Percentiles rank a stretch among this genome's conserved stretches.
Evolutionary conservation across 257 asterid genomes (phyloP).

Genomic region (Fraxinus excelsior): DNA sequence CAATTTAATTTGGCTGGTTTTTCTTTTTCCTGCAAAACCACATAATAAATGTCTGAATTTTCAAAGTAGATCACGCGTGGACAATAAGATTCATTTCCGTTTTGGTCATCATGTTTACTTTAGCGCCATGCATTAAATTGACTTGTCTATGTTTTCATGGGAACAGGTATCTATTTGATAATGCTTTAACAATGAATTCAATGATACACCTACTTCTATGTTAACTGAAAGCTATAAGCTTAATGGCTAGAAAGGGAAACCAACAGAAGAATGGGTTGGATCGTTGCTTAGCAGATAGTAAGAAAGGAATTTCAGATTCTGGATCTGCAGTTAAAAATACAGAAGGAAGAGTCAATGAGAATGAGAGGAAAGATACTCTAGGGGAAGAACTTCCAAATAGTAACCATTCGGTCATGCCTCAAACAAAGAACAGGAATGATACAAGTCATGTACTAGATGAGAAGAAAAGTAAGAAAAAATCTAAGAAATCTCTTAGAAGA

Average conservation of each 20-base stretch:
- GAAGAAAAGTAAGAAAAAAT: slow-evolving; percentile 51
- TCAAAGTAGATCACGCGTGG: not conserved
- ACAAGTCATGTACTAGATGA: slow-evolving; percentile 41
- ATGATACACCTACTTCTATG: slow-evolving; percentile 19
- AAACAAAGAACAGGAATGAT: slow-evolving; percentile 37
- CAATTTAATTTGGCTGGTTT: not conserved
- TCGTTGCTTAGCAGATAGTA: slow-evolving; percentile 38
- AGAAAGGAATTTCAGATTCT: slow-evolving; percentile 47
- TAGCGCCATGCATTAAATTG: not conserved
- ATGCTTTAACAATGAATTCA: slow-evolving; percentile 29
- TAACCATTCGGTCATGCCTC: slow-evolving; percentile 30
- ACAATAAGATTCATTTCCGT: not conserved
- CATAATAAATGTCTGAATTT: not conserved
- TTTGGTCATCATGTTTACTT: not conserved
- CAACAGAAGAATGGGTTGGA: slow-evolving; percentile 57
- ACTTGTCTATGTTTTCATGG: slow-evolving; percentile 1
- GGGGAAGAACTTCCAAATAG: slow-evolving; percentile 50
- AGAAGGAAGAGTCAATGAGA: slow-evolving; percentile 35
- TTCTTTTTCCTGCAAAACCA: not conserved
- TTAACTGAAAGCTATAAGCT: slow-evolving; percentile 21
- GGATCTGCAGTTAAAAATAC: slow-evolving; percentile 43
- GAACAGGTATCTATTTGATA: slow-evolving; percentile 26
- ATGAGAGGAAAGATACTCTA: slow-evolving; percentile 33
- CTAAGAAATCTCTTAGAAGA: slow-evolving; percentile 48
- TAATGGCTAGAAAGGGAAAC: slow-evolving; percentile 65